A percentile compares a stretch with the other conserved stretches of the same genome.
These are phyloP conservation scores for Phytophthora boehmeriae DNA, from an alignment of 352 stramenopile genomes.

Conservation along the genomic window DNA sequence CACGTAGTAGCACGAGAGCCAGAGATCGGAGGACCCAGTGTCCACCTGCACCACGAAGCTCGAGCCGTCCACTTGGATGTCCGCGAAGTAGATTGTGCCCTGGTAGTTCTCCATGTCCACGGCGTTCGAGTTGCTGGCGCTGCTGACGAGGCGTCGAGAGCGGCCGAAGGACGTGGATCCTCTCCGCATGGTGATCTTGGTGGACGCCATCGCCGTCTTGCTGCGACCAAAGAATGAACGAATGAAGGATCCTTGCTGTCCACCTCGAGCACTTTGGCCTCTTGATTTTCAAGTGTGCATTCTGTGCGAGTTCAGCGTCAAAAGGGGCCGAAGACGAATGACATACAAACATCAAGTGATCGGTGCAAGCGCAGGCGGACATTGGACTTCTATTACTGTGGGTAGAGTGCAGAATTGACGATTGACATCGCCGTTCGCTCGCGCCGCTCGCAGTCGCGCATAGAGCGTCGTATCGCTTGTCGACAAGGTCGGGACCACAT, in stretches of 20 bases:
- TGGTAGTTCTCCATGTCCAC: constrained; percentile 59
- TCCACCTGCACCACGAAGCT: constrained; percentile 67
- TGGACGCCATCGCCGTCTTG: constrained; percentile 12
- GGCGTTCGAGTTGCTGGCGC: constrained; percentile 36
- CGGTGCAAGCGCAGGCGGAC: too few species aligned
- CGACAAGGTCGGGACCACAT: neutral
- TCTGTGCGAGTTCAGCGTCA: neutral
- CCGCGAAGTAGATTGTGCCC: constrained; percentile 69
- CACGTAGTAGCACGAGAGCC: constrained; percentile 72
- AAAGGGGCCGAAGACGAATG: too few species aligned
- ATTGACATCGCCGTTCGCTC: neutral
- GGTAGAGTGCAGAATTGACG: neutral
- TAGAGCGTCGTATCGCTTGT: neutral
- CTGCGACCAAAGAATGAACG: too few species aligned
- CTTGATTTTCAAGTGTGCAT: neutral
- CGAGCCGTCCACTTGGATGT: constrained; percentile 48
- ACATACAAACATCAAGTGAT: too few species aligned
- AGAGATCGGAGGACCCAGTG: constrained; percentile 81
- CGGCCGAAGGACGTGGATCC: constrained; percentile 10
- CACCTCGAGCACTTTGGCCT: neutral
- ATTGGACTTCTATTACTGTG: too few species aligned
- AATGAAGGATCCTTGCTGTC: too few species aligned
- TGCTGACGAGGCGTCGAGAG: constrained; percentile 35
- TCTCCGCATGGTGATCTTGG: constrained; percentile 27
- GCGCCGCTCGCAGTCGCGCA: neutral